Percentiles rank a stretch among this genome's conserved stretches.
Conservation (phyloP, 2,329 filamentous ascomycete species). For the Fusarium piperis region DNA sequence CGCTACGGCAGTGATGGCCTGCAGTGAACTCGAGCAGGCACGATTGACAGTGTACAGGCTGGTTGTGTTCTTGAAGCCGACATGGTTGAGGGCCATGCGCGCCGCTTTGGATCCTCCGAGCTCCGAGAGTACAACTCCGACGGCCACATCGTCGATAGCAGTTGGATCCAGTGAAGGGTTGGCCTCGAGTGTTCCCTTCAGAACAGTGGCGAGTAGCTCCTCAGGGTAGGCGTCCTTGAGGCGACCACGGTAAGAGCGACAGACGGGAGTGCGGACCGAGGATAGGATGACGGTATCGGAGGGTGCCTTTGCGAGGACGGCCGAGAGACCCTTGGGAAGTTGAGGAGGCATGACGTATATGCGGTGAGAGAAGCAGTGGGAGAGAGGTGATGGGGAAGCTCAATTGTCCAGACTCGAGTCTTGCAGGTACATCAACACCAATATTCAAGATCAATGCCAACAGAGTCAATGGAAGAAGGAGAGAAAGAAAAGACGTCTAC, state of each 20-base stretch:
- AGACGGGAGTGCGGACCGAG: conserved; percentile 88
- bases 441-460: background rate
- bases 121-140: conserved; percentile 90
- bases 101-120: conserved; percentile 91
- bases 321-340: conserved; percentile 66
- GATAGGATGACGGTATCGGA: conserved; percentile 90
- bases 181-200: conserved; percentile 59
- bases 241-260: conserved; percentile 81
- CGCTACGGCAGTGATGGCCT: conserved; percentile 78
- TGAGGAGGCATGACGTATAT: conserved; percentile 32
- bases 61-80: conserved; percentile 77
- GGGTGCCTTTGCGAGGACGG: conserved; percentile 81
- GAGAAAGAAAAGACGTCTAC: background rate
- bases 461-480: conserved; percentile 1
- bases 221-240: conserved; percentile 92
- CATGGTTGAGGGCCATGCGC: conserved; percentile 89
- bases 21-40: conserved; percentile 82
- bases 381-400: background rate
- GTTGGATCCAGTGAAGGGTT: conserved; percentile 77
- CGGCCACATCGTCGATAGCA: conserved; percentile 77
- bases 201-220: conserved; percentile 78
- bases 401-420: background rate
- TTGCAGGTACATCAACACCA: background rate
- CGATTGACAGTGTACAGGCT: conserved; percentile 89
- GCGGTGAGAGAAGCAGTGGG: background rate